Base-by-base conservation (phyloP, 228 moss, liverwort and hornwort species). In the Sphagnum magellanicum region DNA sequence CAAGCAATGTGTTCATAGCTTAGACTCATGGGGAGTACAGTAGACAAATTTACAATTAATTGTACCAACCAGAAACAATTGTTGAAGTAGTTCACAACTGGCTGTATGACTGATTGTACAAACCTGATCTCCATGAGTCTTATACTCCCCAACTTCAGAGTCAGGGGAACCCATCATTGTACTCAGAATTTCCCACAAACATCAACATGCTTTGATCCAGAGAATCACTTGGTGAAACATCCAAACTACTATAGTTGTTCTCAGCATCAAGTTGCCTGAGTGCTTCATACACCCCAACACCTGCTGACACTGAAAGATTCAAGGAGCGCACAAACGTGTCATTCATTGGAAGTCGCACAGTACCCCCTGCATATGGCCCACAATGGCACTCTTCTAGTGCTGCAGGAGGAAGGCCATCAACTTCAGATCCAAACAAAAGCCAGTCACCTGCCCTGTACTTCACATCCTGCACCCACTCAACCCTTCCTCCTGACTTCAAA, bases 371-470 rank as follows among this genome's bases (percentile, higher is more conserved):
- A 49, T 84, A 77, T 75, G 69, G 65, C 5, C 84, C 80, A 50
- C 73, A 72, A 6, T 50, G 66, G 51, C 98, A 87, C 68, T 87
- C 84, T 62, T 86, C 77, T 61, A 92, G 52, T 32, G 89, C 98
- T 53, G 78, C 92, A 48, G 84, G 78, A 50, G 98, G 91, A 70
- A 98, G 69, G 10, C 98, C 98, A 10, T 94, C 90, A 48, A 89
- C 90, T 82, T 98, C 98, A 5, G 98, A 98, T 14, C 98, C 98
- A 74, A 98, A 98, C 16, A 98, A 73, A 62, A 98, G 91, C 94
- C 94, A 98, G 74, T 98, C 98, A 11, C 98, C 98, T 48, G 76
- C 64, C 67, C 73, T 90, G 69, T 87, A 94, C 59, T 74, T 81
- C 16, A 94, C 87, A 50, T 80, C 91, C 96, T 96, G 77, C 61